phyloP scores from a whole-genome alignment of 805 yeast genomes.

The Candida loeiensis region DNA sequence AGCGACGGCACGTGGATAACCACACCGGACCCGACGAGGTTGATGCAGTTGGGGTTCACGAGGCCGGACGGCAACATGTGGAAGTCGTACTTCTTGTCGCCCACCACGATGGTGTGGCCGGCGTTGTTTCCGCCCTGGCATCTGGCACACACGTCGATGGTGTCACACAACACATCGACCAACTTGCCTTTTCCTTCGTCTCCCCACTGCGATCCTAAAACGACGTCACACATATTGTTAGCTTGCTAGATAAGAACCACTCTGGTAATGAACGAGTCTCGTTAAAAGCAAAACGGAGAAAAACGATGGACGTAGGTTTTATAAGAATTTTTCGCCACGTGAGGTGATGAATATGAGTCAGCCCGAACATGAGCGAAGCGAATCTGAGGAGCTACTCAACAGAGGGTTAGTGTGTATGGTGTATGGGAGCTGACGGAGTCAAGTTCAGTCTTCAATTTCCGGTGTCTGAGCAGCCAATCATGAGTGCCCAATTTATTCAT shows the following conservation, averaged over 20 bases:
- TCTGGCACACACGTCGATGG: slow-evolving; percentile 94
- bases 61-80: slow-evolving; percentile 99
- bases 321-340: slow-evolving; percentile 2
- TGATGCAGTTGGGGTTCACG: slow-evolving; percentile 86
- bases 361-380: too few species aligned
- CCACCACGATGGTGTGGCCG: slow-evolving; percentile 96
- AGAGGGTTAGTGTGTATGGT: too few species aligned
- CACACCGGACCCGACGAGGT: slow-evolving; percentile 93
- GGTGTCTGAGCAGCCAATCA: too few species aligned
- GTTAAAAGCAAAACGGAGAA: slow-evolving; percentile 21
- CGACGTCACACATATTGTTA: slow-evolving; percentile 73
- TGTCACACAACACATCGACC: slow-evolving; percentile 91
- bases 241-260: slow-evolving; percentile 11
- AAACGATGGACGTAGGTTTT: not conserved
- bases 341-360: too few species aligned
- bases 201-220: slow-evolving; percentile 99
- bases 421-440: too few species aligned
- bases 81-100: slow-evolving; percentile 86
- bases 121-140: slow-evolving; percentile 99
- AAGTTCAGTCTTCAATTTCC: too few species aligned
- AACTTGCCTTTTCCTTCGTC: slow-evolving; percentile 99
- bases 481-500: too few species aligned
- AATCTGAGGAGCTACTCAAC: too few species aligned
- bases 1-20: slow-evolving; percentile 93
- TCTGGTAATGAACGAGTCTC: slow-evolving; percentile 26